Conservation (phyloP, 2,329 filamentous ascomycete genomes). For the Xylariaceae sp. region DNA sequence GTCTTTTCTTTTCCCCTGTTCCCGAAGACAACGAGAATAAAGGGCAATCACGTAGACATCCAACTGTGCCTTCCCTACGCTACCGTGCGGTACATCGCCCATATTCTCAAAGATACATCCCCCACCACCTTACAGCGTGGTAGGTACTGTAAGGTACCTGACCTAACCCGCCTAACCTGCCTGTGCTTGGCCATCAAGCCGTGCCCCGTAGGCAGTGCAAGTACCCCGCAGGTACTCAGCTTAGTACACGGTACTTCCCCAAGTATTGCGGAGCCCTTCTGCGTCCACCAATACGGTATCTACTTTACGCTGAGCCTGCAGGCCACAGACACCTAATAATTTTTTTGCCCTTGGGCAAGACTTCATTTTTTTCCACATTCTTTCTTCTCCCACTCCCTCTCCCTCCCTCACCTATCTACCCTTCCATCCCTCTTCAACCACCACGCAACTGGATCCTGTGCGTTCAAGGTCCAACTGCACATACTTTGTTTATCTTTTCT, state of each 20-base stretch:
- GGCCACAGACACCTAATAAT: conserved; percentile 23
- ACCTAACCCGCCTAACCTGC: not conserved
- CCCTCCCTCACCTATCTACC: conserved; percentile 11
- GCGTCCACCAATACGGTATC: conserved; percentile 17
- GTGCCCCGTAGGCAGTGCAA: not conserved
- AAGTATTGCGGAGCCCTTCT: conserved; percentile 1
- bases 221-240: not conserved
- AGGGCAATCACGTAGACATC: too few relatives aligned
- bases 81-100: too few relatives aligned
- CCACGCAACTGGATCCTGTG: conserved; percentile 19
- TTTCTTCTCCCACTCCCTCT: conserved; percentile 13
- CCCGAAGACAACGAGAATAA: not conserved
- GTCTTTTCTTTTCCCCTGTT: not conserved
- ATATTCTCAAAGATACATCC: too few relatives aligned
- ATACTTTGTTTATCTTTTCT: conserved; percentile 20
- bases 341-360: conserved; percentile 21
- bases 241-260: not conserved
- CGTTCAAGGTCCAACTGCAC: conserved; percentile 18
- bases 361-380: conserved; percentile 12
- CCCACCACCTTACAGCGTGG: too few relatives aligned
- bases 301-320: conserved; percentile 15
- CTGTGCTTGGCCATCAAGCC: not conserved
- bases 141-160: not conserved
- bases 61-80: too few relatives aligned
- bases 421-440: conserved; percentile 14